These are phyloP conservation scores for Diaporthe citriasiana DNA, from an alignment of 2,329 filamentous ascomycete species.

Conservation along the genomic window DNA sequence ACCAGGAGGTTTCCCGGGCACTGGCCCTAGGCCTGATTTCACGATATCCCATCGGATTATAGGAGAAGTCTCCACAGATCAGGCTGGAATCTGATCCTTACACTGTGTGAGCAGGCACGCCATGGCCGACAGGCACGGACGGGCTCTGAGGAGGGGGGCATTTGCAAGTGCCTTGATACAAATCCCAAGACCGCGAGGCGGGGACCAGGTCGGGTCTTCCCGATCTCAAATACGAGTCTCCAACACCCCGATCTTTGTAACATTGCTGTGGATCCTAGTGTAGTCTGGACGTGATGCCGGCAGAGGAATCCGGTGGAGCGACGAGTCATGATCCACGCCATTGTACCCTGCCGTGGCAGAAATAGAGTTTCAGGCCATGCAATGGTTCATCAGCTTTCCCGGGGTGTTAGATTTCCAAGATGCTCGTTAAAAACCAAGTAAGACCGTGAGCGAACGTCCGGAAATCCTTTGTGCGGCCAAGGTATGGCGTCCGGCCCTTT, in stretches of 20 bases:
- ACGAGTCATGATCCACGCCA: conserved; percentile 16
- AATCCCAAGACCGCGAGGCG: not conserved
- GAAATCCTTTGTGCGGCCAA: not conserved
- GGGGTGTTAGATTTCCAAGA: not conserved
- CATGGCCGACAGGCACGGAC: conserved; percentile 6
- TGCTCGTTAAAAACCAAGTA: not conserved
- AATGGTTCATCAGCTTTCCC: conserved; percentile 24
- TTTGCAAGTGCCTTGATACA: not conserved
- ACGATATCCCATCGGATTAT: conserved; percentile 18
- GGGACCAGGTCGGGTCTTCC: conserved; percentile 3
- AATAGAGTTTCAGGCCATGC: conserved; percentile 33
- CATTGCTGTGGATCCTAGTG: conserved; percentile 8
- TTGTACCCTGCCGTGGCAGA: conserved; percentile 4
- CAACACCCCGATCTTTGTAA: conserved; percentile 1
- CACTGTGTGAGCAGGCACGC: conserved; percentile 1
- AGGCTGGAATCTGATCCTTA: not conserved
- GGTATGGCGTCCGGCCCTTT: not conserved
- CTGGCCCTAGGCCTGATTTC: not conserved
- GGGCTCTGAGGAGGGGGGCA: not conserved
- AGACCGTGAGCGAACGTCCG: not conserved
- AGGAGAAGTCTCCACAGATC: conserved; percentile 19
- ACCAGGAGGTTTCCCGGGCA: not conserved
- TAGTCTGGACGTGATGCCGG: not conserved
- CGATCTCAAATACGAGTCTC: conserved; percentile 27
- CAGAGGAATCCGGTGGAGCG: not conserved